Percentiles rank a stretch among this genome's conserved stretches.
Evolutionary conservation across 805 yeast species (phyloP).

Genomic region (Candida tibetensis): DNA sequence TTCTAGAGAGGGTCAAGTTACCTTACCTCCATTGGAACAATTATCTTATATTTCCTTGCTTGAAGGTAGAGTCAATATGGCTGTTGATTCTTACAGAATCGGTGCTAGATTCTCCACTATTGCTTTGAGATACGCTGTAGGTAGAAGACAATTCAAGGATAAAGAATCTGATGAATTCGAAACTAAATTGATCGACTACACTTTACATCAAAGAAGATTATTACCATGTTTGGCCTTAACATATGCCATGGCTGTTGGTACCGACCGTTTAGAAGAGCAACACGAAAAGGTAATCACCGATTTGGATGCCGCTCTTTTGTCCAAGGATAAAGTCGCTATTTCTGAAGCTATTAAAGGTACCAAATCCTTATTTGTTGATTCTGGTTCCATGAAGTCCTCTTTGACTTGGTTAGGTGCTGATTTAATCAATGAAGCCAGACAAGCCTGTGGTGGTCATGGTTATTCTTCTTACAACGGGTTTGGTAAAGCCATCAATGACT

Average conservation of each 20-base stretch:
- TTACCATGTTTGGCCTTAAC: slow-evolving; percentile 80
- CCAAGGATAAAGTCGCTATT: slow-evolving; percentile 46
- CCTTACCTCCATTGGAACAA: slow-evolving; percentile 82
- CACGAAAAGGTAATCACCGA: slow-evolving; percentile 44
- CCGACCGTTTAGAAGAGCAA: slow-evolving; percentile 46
- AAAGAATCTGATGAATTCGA: slow-evolving; percentile 41
- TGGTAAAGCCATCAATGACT: slow-evolving; percentile 84
- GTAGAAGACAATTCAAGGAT: slow-evolving; percentile 77
- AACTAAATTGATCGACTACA: slow-evolving; percentile 77
- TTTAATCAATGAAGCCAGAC: slow-evolving; percentile 85
- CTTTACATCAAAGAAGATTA: slow-evolving; percentile 84
- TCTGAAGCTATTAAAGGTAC: slow-evolving; percentile 53
- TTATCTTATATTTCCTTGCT: slow-evolving; percentile 83
- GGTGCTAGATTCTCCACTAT: slow-evolving; percentile 78
- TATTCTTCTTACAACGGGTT: slow-evolving; percentile 91
- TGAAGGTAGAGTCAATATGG: slow-evolving; percentile 90
- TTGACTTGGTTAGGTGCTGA: slow-evolving; percentile 82
- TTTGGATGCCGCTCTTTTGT: slow-evolving; percentile 53
- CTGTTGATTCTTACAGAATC: slow-evolving; percentile 75
- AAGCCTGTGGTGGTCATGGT: slow-evolving; percentile 95
- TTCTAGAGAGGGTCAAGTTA: slow-evolving; percentile 63
- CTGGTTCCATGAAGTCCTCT: slow-evolving; percentile 86
- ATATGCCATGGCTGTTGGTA: slow-evolving; percentile 72
- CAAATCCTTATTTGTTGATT: slow-evolving; percentile 76
- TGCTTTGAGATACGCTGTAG: slow-evolving; percentile 85